A percentile compares a stretch with the other conserved stretches of the same genome.
phyloP scores from a whole-genome alignment of 495 filamentous ascomycete genomes.

The Penicillium canariense region DNA sequence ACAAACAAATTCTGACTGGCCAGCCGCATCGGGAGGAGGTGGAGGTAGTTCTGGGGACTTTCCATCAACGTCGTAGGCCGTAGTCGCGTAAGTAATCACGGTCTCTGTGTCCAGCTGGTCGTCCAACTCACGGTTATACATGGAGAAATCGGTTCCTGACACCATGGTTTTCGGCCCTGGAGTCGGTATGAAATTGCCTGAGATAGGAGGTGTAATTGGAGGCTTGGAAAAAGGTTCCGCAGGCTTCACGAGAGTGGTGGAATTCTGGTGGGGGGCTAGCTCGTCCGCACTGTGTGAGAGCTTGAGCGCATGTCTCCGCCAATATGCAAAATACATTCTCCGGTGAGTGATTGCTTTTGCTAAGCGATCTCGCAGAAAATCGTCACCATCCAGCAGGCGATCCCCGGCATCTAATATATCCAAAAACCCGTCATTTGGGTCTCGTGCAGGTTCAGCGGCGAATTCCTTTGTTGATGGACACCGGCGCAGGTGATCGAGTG shows the following conservation, averaged over 20 bases:
- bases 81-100: neutral
- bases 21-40: neutral
- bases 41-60: neutral
- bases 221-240: neutral
- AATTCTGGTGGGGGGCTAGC: neutral
- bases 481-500: neutral
- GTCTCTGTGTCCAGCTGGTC: neutral
- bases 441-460: neutral
- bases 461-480: neutral
- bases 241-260: neutral
- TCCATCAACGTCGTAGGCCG: neutral
- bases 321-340: neutral
- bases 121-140: neutral
- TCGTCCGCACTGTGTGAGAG: neutral
- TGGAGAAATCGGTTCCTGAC: neutral
- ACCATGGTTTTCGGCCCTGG: neutral
- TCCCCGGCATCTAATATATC: neutral
- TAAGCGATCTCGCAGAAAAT: neutral
- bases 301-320: neutral
- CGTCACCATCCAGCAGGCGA: neutral
- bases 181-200: neutral
- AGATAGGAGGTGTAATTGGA: neutral
- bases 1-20: neutral
- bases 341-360: neutral
- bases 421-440: neutral